Evolutionary conservation across 768 basidiomycete genomes (phyloP).

Genomic region (Rubroboletus pulcherrimus): DNA sequence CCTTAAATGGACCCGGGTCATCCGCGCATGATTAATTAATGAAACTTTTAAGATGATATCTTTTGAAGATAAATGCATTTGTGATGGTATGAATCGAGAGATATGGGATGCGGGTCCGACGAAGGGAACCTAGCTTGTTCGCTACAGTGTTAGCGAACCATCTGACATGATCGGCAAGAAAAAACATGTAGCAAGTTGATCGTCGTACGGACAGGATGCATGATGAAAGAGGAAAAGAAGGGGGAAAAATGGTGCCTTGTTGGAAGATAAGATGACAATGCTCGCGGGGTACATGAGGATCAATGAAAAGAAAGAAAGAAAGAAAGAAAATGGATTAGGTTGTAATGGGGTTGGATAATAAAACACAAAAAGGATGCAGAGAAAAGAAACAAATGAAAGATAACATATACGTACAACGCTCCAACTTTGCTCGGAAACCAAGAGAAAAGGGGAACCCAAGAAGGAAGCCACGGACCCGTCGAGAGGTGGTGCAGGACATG

Average conservation of each 20-base stretch:
- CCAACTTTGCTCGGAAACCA: not conserved
- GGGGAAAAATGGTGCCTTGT: not conserved
- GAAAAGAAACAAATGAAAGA: not conserved
- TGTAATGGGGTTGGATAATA: not conserved
- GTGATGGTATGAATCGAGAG: not conserved
- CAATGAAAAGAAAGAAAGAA: not conserved
- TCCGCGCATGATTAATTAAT: conserved; percentile 1
- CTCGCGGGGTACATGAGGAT: not conserved
- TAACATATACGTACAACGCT: conserved; percentile 3
- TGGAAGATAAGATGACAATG: not conserved
- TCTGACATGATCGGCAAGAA: not conserved
- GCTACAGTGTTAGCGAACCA: not conserved
- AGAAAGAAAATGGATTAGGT: not conserved
- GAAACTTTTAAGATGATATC: not conserved
- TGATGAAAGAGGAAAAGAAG: not conserved
- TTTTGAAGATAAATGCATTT: too few species aligned
- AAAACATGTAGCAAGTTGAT: not conserved
- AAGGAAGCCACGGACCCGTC: not conserved
- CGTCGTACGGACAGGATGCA: not conserved
- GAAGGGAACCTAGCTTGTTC: too few species aligned
- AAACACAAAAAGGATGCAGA: conserved; percentile 1
- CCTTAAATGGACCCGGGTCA: too few species aligned
- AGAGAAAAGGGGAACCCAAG: not conserved
- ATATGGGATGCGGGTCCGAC: not conserved
- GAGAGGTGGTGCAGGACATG: not conserved